Conservation (phyloP, 2,329 filamentous ascomycete species). For the Fusarium newnesense region DNA sequence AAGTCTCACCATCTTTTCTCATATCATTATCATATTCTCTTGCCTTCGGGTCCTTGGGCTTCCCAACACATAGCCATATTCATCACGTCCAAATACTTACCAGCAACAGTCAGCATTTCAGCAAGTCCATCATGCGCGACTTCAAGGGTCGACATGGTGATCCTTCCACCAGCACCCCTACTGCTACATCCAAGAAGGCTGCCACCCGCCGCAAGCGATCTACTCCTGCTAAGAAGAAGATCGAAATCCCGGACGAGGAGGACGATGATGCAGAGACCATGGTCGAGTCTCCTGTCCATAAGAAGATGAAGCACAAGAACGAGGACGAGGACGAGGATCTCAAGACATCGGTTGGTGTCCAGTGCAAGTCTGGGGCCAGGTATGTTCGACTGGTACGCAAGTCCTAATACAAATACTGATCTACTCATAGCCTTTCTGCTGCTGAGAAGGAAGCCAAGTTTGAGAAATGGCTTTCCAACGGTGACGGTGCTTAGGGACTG, state of each 20-base stretch:
- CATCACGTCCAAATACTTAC: not conserved
- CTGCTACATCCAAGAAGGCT: constrained; percentile 34
- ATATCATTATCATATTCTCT: not conserved
- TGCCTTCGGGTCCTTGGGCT: not conserved
- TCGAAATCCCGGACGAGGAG: constrained; percentile 21
- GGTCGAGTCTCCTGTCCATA: constrained; percentile 31
- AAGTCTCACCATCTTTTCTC: constrained; percentile 21
- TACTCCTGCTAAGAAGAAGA: constrained; percentile 32
- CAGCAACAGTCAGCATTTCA: constrained; percentile 51
- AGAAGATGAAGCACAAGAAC: constrained; percentile 47
- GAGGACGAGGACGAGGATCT: constrained; percentile 26
- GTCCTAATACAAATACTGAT: constrained; percentile 5
- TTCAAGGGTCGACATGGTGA: constrained; percentile 46
- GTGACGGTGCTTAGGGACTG: not conserved
- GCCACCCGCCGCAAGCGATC: constrained; percentile 31
- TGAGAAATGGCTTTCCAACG: constrained; percentile 19
- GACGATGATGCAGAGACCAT: constrained; percentile 23
- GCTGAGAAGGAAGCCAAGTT: constrained; percentile 13
- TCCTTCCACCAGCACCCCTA: not conserved
- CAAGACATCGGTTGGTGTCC: constrained; percentile 25
- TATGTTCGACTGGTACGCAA: constrained; percentile 1
- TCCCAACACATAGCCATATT: not conserved
- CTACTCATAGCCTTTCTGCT: constrained; percentile 21
- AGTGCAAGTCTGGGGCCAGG: constrained; percentile 31
- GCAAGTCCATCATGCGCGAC: constrained; percentile 51